Evolutionary conservation across 805 yeast species (phyloP).

Genomic region (Zygosaccharomyces lentus): DNA sequence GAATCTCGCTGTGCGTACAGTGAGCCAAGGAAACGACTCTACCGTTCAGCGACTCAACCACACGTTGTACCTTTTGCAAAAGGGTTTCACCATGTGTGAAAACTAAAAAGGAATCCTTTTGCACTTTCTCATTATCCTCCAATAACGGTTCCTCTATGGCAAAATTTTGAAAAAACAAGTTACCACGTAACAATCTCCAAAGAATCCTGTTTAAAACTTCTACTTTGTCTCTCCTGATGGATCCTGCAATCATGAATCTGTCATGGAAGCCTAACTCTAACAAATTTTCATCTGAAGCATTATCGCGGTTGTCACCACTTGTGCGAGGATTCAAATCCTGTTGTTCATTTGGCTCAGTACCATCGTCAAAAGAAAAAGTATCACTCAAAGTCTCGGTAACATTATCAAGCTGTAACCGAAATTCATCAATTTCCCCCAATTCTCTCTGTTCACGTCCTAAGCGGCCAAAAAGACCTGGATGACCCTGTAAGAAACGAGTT

Average conservation of each 20-base stretch:
- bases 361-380: conserved; percentile 24
- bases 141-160: conserved; percentile 67
- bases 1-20: conserved; percentile 36
- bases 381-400: conserved; percentile 27
- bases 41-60: conserved; percentile 89
- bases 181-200: conserved; percentile 93
- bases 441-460: conserved; percentile 20
- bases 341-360: conserved; percentile 6
- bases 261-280: conserved; percentile 38
- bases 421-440: conserved; percentile 24
- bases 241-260: conserved; percentile 55
- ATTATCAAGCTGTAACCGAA: conserved; percentile 19
- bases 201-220: conserved; percentile 71
- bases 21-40: conserved; percentile 47
- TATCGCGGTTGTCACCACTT: conserved; percentile 8
- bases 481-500: conserved; percentile 44
- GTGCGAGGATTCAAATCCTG: conserved; percentile 2
- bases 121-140: conserved; percentile 52
- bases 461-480: conserved; percentile 31
- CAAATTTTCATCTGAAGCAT: conserved; percentile 28
- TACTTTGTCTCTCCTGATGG: conserved; percentile 67
- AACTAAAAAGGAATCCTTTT: conserved; percentile 79
- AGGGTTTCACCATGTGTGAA: conserved; percentile 87
- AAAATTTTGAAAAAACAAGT: conserved; percentile 68
- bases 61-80: conserved; percentile 66